Percentiles rank a stretch among this genome's conserved stretches.
Evolutionary conservation across 2,329 filamentous ascomycete genomes (phyloP).

Genomic region (Pseudogymnoascus sp.): DNA sequence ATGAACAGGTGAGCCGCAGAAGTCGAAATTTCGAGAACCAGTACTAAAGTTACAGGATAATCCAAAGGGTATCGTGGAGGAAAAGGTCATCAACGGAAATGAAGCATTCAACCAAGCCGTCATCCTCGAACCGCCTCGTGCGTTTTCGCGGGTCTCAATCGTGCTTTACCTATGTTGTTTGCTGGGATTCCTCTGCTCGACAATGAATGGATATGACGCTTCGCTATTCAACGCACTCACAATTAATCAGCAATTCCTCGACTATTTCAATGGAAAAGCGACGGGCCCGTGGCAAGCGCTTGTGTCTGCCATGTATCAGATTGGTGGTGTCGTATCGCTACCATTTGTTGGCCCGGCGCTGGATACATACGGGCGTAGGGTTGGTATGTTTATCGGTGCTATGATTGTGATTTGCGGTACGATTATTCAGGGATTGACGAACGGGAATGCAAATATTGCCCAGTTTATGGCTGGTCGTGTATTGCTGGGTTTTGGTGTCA

Average conservation of each 20-base stretch:
- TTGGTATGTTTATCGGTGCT: conserved; percentile 40
- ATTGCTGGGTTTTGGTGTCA: conserved; percentile 50
- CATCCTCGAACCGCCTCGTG: conserved; percentile 41
- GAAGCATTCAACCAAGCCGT: conserved; percentile 48
- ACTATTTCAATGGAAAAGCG: conserved; percentile 34
- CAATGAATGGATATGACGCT: conserved; percentile 46
- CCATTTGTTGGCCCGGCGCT: conserved; percentile 40
- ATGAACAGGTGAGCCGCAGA: neutral
- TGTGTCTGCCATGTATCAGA: conserved; percentile 44
- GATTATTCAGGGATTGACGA: conserved; percentile 34
- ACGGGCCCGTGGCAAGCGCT: conserved; percentile 42
- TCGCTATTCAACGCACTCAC: conserved; percentile 42
- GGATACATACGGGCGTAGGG: conserved; percentile 40
- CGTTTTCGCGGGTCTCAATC: conserved; percentile 33
- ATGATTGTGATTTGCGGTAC: conserved; percentile 38
- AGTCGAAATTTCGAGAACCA: neutral
- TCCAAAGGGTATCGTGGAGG: neutral
- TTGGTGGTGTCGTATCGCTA: conserved; percentile 40
- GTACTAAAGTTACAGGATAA: neutral
- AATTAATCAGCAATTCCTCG: conserved; percentile 35
- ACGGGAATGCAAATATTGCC: conserved; percentile 26
- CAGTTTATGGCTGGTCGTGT: conserved; percentile 51
- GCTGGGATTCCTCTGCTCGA: conserved; percentile 41
- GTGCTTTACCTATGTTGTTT: conserved; percentile 39
- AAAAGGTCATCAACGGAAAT: conserved; percentile 41